These are phyloP conservation scores for Ephemerocybe angulata DNA, from an alignment of 768 basidiomycete species.

Conservation along the genomic window DNA sequence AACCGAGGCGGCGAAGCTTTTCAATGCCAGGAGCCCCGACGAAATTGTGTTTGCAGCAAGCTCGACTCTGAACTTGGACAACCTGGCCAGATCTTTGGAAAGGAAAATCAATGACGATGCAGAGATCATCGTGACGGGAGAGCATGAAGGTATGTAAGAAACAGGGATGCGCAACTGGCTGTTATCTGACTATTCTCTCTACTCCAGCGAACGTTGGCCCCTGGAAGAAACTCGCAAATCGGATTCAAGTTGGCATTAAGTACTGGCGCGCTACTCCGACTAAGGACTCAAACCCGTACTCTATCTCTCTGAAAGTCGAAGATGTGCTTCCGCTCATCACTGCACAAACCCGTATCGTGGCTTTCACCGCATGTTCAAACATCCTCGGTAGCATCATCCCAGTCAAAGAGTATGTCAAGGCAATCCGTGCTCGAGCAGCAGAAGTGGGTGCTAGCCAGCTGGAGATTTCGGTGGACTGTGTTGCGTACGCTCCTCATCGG, in stretches of 20 bases:
- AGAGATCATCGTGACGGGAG: slow-evolving; percentile 74
- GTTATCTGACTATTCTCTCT: not conserved
- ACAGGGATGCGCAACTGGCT: not conserved
- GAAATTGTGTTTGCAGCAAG: slow-evolving; percentile 68
- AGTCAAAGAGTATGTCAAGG: slow-evolving; percentile 52
- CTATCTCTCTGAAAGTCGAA: slow-evolving; percentile 49
- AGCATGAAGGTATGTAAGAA: slow-evolving; percentile 65
- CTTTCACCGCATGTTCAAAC: slow-evolving; percentile 74
- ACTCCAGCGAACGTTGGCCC: slow-evolving; percentile 63
- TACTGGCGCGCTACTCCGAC: slow-evolving; percentile 53
- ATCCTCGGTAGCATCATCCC: slow-evolving; percentile 66
- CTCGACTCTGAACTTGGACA: slow-evolving; percentile 67
- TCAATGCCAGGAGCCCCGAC: slow-evolving; percentile 58
- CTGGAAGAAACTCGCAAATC: slow-evolving; percentile 71
- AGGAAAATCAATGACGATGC: slow-evolving; percentile 52
- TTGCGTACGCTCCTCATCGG: slow-evolving; percentile 75
- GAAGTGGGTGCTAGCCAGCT: slow-evolving; percentile 54
- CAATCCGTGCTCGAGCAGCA: slow-evolving; percentile 47
- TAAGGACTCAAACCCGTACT: slow-evolving; percentile 60
- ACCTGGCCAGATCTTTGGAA: slow-evolving; percentile 62
- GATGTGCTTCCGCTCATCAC: slow-evolving; percentile 63
- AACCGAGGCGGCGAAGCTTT: slow-evolving; percentile 49
- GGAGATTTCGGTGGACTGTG: slow-evolving; percentile 71
- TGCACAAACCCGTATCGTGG: slow-evolving; percentile 63
- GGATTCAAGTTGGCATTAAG: slow-evolving; percentile 51